phyloP scores from a whole-genome alignment of 352 stramenopile genomes.

The Globisporangium camurandrum region DNA sequence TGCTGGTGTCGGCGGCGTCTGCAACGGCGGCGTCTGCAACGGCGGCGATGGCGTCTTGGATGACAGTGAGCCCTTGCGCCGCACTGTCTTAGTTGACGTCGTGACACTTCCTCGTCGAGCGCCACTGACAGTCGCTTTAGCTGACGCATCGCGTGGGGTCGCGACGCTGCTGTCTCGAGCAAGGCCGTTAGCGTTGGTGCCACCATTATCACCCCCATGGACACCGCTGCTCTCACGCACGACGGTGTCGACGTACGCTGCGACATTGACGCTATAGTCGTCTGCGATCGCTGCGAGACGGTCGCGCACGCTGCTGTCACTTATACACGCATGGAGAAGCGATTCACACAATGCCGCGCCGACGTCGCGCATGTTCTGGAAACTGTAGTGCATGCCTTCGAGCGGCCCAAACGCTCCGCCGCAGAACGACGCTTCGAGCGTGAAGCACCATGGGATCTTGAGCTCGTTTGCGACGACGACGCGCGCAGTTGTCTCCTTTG shows the following conservation, averaged over 20 bases:
- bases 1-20: background rate
- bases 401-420: constrained; percentile 65
- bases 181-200: background rate
- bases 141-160: constrained; percentile 3
- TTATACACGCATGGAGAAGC: constrained; percentile 34
- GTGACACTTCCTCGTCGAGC: background rate
- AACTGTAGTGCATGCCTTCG: constrained; percentile 60
- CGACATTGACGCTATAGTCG: constrained; percentile 26
- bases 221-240: constrained; percentile 29
- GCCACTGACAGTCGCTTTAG: background rate
- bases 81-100: constrained; percentile 1
- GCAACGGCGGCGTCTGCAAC: background rate
- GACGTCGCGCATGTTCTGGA: constrained; percentile 39
- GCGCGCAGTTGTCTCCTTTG: constrained; percentile 73
- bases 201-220: no score
- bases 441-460: constrained; percentile 72
- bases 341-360: constrained; percentile 42
- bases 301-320: constrained; percentile 24
- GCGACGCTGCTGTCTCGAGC: constrained; percentile 2
- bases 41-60: background rate
- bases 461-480: constrained; percentile 81
- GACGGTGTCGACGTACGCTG: constrained; percentile 25
- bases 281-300: constrained; percentile 20
- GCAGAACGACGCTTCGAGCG: constrained; percentile 84
- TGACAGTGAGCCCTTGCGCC: background rate